Conservation (phyloP, 768 basidiomycete species). For the Trametes cubensis region DNA sequence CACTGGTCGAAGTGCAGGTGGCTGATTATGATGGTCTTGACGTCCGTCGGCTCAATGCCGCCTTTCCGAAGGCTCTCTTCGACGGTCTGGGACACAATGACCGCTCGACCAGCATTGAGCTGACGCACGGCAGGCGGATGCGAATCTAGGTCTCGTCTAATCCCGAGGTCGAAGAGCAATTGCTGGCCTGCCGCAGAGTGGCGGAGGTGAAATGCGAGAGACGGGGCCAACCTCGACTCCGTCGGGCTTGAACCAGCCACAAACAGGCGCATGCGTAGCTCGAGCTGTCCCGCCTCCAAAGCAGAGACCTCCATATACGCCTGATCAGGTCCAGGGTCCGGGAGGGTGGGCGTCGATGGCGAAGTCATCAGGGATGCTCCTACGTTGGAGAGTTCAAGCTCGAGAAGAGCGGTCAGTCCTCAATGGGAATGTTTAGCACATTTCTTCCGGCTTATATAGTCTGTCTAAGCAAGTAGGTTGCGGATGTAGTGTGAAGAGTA, state of each 20-base stretch:
- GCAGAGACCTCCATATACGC: conserved; percentile 57
- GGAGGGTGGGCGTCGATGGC: conserved; percentile 32
- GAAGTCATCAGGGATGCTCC: neutral
- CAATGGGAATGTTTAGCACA: too few relatives aligned
- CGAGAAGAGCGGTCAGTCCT: too few relatives aligned
- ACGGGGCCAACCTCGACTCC: conserved; percentile 40
- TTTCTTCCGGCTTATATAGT: too few relatives aligned
- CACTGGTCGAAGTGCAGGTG: conserved; percentile 56
- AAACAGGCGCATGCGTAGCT: conserved; percentile 41
- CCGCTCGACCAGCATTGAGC: conserved; percentile 28
- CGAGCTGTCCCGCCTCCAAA: conserved; percentile 53
- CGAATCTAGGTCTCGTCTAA: conserved; percentile 49
- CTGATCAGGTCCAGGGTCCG: conserved; percentile 44
- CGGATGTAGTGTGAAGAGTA: too few relatives aligned
- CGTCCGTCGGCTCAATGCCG: conserved; percentile 45
- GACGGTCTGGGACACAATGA: conserved; percentile 33
- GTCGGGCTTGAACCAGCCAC: conserved; percentile 40
- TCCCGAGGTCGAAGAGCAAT: conserved; percentile 56
- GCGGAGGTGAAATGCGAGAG: conserved; percentile 53
- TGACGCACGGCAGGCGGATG: conserved; percentile 42
- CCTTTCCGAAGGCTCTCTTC: conserved; percentile 54
- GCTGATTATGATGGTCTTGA: conserved; percentile 50
- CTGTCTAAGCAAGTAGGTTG: too few relatives aligned
- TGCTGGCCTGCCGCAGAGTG: conserved; percentile 46
- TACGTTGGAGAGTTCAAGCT: neutral